Evolutionary conservation across 1,284 basidiomycete genomes (phyloP).

Genomic region (Boletus mariae): DNA sequence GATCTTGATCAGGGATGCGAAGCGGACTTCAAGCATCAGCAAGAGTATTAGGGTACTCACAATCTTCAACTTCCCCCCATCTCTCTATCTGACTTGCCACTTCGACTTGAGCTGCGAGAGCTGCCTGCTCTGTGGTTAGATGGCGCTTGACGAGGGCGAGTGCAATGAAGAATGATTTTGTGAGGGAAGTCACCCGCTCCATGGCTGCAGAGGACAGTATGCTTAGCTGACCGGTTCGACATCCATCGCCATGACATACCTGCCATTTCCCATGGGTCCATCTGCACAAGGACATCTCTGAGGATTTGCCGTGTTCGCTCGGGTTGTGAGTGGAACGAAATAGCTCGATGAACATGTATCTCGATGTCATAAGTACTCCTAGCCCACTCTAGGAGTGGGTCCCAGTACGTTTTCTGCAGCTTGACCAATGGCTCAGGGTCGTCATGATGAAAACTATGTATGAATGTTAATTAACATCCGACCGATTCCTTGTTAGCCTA

Average conservation of each 20-base stretch:
- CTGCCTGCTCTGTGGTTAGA: constrained; percentile 81
- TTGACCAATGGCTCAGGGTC: constrained; percentile 72
- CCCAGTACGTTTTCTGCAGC: constrained; percentile 88
- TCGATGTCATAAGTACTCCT: constrained; percentile 62
- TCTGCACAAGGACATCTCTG: constrained; percentile 50
- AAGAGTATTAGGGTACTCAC: constrained; percentile 49
- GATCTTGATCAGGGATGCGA: constrained; percentile 2
- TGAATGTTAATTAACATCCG: constrained; percentile 5
- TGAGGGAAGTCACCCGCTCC: constrained; percentile 86
- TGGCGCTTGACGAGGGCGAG: constrained; percentile 79
- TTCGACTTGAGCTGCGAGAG: constrained; percentile 86
- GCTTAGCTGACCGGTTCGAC: not conserved
- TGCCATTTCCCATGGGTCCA: constrained; percentile 85
- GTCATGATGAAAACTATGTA: constrained; percentile 76
- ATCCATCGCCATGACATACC: constrained; percentile 48
- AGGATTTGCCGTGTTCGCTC: constrained; percentile 63
- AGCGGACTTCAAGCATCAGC: constrained; percentile 1
- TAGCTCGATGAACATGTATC: constrained; percentile 65
- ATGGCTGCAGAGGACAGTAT: constrained; percentile 55
- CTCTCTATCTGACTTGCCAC: constrained; percentile 92
- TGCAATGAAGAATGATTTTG: constrained; percentile 90
- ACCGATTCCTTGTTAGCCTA: constrained; percentile 34
- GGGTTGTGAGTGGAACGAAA: constrained; percentile 68
- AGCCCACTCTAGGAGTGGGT: constrained; percentile 83
- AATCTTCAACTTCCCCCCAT: constrained; percentile 99